Evolutionary conservation across 2,329 filamentous ascomycete species (phyloP), one percentile per base, ranked within the genome.

Genomic region (Meredithiella fracta): DNA sequence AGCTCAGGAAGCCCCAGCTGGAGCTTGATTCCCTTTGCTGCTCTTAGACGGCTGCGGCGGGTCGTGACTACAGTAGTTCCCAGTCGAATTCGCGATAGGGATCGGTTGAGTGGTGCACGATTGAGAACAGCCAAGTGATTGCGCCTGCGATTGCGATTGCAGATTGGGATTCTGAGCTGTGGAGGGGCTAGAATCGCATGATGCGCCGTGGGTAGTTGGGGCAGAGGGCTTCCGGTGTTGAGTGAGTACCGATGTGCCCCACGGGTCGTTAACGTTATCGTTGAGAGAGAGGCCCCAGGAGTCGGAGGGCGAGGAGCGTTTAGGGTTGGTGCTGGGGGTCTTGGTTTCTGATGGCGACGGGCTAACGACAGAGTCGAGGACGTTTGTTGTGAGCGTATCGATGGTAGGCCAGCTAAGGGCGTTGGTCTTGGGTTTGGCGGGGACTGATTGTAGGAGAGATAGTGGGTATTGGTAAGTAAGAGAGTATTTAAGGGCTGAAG

Each of bases 271-370:
- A 22, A n/a, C 42, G 52, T 42, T 15, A 17, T 34, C 22, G 8
- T 20, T 40, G 38, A 25, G 22, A 25, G 40, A 47, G 20, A 58
- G 31, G 29, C 49, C 42, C 53, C 50, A 55, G 31, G 53, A 40
- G 14, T 58, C 53, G 29, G 61, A 62, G 51, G 61, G 63, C 25
- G 69, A 69, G 50, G 60, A 63, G 17, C 62, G 62, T 51, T 67
- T 65, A 54, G 64, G 66, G 29, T 23, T 15, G 26, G 8, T 51
- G 14, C 8, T 51, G 40, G 61, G 53, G 55, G 65, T 67, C 23
- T 64, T 63, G 58, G 68, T 66, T 4, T 22, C n/a, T 26, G 47
- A 25, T 1, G 25, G 25, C 2, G 25, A 31, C n/a, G 23, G 9
- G 22, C 20, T n/a, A 2, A 20, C 40, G 17, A n/a, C 20, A 17